These are phyloP conservation scores for Xylariaceae sp. DNA, from an alignment of 2,329 filamentous ascomycete species.

Conservation along the genomic window DNA sequence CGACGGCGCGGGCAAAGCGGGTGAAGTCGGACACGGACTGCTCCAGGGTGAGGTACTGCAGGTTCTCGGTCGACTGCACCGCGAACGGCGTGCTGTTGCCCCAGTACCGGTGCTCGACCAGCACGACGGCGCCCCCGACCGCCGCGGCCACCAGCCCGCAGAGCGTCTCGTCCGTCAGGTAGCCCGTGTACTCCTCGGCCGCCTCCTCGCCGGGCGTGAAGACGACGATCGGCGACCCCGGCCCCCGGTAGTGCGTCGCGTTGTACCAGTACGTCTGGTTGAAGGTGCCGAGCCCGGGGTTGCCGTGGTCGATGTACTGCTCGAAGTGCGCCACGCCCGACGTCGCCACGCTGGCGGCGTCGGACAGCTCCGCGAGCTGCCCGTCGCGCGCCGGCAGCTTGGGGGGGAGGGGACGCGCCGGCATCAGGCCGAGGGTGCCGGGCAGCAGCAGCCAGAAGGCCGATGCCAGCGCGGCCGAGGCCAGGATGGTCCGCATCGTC, in stretches of 20 bases:
- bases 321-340: slow-evolving; percentile 30
- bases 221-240: slow-evolving; percentile 40
- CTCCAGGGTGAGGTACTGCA: slow-evolving; percentile 46
- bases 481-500: too few relatives aligned
- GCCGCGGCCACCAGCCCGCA: slow-evolving; percentile 44
- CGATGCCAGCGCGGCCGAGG: too few relatives aligned
- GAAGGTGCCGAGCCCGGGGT: slow-evolving; percentile 47
- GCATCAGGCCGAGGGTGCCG: too few relatives aligned
- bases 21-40: slow-evolving; percentile 47
- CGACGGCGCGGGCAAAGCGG: slow-evolving; percentile 44
- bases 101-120: slow-evolving; percentile 54
- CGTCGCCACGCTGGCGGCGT: too few relatives aligned
- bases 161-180: slow-evolving; percentile 41
- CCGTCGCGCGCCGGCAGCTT: too few relatives aligned
- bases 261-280: slow-evolving; percentile 43
- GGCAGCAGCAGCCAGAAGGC: too few relatives aligned
- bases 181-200: slow-evolving; percentile 38
- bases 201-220: slow-evolving; percentile 46
- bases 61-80: slow-evolving; percentile 41
- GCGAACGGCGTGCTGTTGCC: slow-evolving; percentile 46
- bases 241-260: slow-evolving; percentile 42
- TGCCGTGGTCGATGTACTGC: slow-evolving; percentile 51
- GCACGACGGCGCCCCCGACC: slow-evolving; percentile 44
- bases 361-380: too few relatives aligned
- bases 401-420: too few relatives aligned